Conservation (phyloP, 176 grass and related monocot genomes). For the Musa acuminata region DNA sequence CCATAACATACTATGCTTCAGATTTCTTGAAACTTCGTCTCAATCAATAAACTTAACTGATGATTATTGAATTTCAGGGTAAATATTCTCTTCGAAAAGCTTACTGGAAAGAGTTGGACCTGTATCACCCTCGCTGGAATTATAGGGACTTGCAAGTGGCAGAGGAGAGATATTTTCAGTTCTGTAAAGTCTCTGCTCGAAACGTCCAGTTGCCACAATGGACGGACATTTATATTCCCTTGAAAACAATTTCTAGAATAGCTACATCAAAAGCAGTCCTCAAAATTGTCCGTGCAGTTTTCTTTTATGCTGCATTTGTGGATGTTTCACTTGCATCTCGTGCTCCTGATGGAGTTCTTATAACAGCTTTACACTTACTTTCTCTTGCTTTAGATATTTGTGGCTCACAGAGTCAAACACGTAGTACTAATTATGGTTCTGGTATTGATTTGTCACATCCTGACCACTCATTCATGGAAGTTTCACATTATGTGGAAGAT, state of each 20-base stretch:
- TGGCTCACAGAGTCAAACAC: constrained; percentile 40
- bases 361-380: constrained; percentile 74
- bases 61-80: constrained; percentile 36
- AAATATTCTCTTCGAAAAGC: constrained; percentile 75
- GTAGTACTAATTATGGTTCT: constrained; percentile 28
- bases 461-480: constrained; percentile 46
- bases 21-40: constrained; percentile 7
- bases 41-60: constrained; percentile 14
- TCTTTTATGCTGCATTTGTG: constrained; percentile 63
- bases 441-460: constrained; percentile 39
- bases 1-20: not conserved
- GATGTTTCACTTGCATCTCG: constrained; percentile 39
- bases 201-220: constrained; percentile 84
- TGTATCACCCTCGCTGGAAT: constrained; percentile 98
- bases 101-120: constrained; percentile 90
- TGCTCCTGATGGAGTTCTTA: constrained; percentile 81
- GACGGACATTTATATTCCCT: constrained; percentile 53
- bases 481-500: constrained; percentile 32
- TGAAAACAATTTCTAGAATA: constrained; percentile 59
- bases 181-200: constrained; percentile 75
- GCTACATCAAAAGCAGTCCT: constrained; percentile 72
- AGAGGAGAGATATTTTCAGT: constrained; percentile 95
- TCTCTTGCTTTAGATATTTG: constrained; percentile 80
- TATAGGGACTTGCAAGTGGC: constrained; percentile 84
- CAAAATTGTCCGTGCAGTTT: constrained; percentile 63